These are phyloP conservation scores for Pseudogymnoascus sp. DNA, from an alignment of 2,329 filamentous ascomycete species.

Conservation along the genomic window DNA sequence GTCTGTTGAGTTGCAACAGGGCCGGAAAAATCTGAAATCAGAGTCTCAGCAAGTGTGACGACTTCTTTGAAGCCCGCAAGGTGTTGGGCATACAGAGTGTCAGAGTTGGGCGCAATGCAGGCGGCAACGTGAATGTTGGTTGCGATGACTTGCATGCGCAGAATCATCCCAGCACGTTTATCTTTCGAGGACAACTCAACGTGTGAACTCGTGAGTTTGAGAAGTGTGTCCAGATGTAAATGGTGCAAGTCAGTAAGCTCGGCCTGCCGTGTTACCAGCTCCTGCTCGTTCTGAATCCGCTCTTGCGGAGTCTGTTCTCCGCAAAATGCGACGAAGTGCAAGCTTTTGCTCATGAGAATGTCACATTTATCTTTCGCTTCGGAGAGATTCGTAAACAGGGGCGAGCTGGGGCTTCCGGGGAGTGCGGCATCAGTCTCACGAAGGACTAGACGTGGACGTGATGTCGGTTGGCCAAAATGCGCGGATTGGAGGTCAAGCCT, in stretches of 20 bases:
- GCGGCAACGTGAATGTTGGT: background rate
- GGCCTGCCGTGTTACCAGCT: background rate
- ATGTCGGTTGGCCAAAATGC: background rate
- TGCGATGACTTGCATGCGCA: background rate
- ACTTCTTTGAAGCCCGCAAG: background rate
- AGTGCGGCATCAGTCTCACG: background rate
- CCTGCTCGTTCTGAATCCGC: background rate
- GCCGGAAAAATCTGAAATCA: background rate
- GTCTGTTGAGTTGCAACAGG: background rate
- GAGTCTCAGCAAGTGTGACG: background rate
- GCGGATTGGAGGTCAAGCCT: background rate
- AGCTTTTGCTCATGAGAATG: background rate
- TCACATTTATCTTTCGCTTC: background rate
- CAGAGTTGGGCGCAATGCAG: background rate
- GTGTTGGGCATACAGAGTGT: background rate
- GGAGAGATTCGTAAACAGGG: background rate
- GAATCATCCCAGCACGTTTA: background rate
- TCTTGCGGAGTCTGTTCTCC: background rate
- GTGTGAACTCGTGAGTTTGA: background rate
- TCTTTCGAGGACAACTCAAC: background rate
- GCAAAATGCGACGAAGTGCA: background rate
- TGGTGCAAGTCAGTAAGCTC: background rate
- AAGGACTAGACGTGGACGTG: background rate
- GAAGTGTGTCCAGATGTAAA: background rate
- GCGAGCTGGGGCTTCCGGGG: background rate